Evolutionary conservation across 305 asterid species (phyloP), one percentile per base, ranked within the genome.

Genomic region (Fraxinus albicans): DNA sequence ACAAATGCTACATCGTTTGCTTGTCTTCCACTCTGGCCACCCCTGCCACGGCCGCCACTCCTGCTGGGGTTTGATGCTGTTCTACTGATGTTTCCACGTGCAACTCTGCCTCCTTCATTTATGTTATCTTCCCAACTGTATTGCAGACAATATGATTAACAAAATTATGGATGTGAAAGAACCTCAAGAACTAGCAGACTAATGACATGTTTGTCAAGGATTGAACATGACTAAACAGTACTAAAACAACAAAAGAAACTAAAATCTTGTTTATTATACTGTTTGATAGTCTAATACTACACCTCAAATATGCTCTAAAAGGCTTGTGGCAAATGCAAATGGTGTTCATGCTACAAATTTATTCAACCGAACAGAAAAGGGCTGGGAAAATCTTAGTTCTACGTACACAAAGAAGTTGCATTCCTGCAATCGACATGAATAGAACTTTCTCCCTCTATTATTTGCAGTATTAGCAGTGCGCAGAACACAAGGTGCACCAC

Each of bases 391-490:
- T 25, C 84, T 78, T 82, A 85, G 80, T 23, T 85, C 75, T 78
- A 88, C 99, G 8, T 93, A 96, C 99, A 91, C 93, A 80, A 94
- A 96, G 87, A 94, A 94, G 91, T 92, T 89, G 94, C 99, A 96
- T 75, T 89, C 93, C 80, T 89, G 93, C 55, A 91, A 85, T 84
- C 86, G 94, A 83, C 99, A 96, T 76, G 99, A 94, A 87, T 88
- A 96, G 88, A 96, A 96, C 90, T 93, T 93, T 85, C 98, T 93
- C 84, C 99, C 99, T 88, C 97, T 90, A 84, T 96, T 96, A 76
- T 88, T 94, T 13, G 90, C 83, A 81, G 99, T 94, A 83, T 92
- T 93, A 83, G 99, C 98, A 60, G 98, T 93, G 80, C 93, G 92
- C 89, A 94, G 73, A 86, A 82, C 87, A 87, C 98, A 96, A 53